phyloP scores from a whole-genome alignment of 2,329 filamentous ascomycete species.

The Xylaria sp. region DNA sequence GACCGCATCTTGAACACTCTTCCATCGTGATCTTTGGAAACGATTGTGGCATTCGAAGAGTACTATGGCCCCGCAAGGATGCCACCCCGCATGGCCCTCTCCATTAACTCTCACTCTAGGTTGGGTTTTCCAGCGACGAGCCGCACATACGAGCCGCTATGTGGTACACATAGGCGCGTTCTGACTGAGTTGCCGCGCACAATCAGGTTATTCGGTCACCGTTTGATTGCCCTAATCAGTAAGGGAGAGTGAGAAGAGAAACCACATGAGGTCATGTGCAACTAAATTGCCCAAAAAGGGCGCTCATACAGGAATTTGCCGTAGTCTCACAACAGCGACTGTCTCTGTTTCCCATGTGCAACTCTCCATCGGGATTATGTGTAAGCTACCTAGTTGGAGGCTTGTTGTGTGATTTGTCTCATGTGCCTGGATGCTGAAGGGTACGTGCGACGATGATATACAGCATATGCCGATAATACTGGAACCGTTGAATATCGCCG shows the following conservation, averaged over 20 bases:
- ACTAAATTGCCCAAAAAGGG: neutral
- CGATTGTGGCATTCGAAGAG: too few relatives aligned
- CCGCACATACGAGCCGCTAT: neutral
- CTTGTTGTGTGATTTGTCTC: neutral
- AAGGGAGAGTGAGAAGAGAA: neutral
- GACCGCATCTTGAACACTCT: neutral
- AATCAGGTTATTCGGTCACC: neutral
- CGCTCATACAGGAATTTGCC: neutral
- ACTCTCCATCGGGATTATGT: neutral
- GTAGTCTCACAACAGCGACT: neutral
- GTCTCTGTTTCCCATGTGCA: neutral
- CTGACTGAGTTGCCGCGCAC: neutral
- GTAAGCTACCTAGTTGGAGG: neutral
- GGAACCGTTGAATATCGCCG: neutral
- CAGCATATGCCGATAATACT: neutral
- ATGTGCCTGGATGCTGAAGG: neutral
- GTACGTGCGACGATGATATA: neutral
- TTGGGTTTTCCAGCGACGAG: neutral
- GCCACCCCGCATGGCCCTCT: neutral
- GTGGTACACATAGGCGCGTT: neutral
- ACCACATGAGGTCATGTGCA: neutral
- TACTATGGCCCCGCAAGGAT: neutral
- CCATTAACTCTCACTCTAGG: neutral
- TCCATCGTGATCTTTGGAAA: neutral
- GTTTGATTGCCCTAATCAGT: neutral